Evolutionary conservation across 176 grass and related monocot species (phyloP).

Genomic region (Triticum monococcum): DNA sequence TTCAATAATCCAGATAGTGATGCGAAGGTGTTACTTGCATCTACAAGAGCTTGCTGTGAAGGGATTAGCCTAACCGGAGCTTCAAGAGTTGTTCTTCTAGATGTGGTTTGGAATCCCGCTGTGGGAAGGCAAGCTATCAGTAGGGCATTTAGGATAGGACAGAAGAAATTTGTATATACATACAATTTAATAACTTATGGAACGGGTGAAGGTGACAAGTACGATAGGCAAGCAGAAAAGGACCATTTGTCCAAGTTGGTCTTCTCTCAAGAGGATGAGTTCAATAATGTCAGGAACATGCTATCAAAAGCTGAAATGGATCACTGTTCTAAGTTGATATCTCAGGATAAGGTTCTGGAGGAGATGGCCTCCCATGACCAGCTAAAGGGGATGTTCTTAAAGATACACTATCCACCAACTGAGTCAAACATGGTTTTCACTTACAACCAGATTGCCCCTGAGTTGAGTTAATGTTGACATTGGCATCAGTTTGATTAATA

Average conservation of each 20-base stretch:
- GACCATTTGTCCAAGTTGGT: constrained; percentile 87
- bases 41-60: constrained; percentile 93
- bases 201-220: constrained; percentile 91
- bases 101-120: constrained; percentile 93
- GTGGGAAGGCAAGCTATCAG: constrained; percentile 86
- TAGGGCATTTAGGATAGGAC: constrained; percentile 80
- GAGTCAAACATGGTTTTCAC: constrained; percentile 79
- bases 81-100: constrained; percentile 93
- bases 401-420: constrained; percentile 79
- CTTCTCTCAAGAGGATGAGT: constrained; percentile 79
- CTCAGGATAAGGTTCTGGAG: constrained; percentile 76
- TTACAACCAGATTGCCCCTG: constrained; percentile 62
- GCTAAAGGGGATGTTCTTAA: constrained; percentile 71
- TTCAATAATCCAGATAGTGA: constrained; percentile 81
- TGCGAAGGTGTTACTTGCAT: constrained; percentile 81
- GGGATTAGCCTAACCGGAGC: constrained; percentile 90
- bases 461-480: constrained; percentile 12
- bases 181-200: constrained; percentile 91
- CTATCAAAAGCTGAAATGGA: constrained; percentile 66
- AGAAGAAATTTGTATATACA: constrained; percentile 85
- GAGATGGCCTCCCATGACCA: constrained; percentile 73
- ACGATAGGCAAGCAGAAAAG: constrained; percentile 83
- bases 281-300: constrained; percentile 76
- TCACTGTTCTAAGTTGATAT: constrained; percentile 59
- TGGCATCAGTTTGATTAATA: constrained; percentile 26